These are phyloP conservation scores for Besnoitia besnoiti DNA, from an alignment of 169 alveolate species.

Conservation along the genomic window DNA sequence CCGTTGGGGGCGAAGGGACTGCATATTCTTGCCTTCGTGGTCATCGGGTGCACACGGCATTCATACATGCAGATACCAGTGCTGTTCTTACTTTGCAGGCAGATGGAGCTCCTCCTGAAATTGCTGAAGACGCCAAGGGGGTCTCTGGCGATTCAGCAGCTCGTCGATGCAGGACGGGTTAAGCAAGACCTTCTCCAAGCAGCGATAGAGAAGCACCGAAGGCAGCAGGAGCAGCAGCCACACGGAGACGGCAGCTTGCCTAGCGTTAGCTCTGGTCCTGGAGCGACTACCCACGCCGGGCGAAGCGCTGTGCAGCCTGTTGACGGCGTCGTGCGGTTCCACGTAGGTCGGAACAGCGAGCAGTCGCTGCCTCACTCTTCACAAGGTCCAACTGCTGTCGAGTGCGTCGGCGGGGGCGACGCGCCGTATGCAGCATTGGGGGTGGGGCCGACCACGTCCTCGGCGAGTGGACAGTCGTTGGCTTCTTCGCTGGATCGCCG, in stretches of 20 bases:
- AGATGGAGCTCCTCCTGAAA: conserved; percentile 18
- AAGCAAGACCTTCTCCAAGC: neutral
- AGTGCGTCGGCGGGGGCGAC: neutral
- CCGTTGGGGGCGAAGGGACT: too few relatives aligned
- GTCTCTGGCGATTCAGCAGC: neutral
- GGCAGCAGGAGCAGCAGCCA: conserved; percentile 19
- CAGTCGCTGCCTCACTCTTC: too few relatives aligned
- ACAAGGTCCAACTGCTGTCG: neutral
- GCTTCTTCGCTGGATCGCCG: neutral
- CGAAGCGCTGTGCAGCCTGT: neutral
- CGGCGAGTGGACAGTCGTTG: neutral
- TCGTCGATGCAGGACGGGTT: conserved; percentile 11
- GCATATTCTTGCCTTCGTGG: too few relatives aligned
- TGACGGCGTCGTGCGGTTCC: neutral
- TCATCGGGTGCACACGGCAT: too few relatives aligned
- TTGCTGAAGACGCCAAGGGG: conserved; percentile 27
- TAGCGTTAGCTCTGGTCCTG: neutral
- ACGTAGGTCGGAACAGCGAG: too few relatives aligned
- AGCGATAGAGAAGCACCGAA: neutral
- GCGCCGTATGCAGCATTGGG: neutral
- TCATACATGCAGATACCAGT: too few relatives aligned
- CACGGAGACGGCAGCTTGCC: neutral
- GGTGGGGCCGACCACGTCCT: neutral
- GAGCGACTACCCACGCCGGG: neutral
- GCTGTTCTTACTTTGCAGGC: conserved; percentile 28